Base-by-base conservation (phyloP, 129 eudicot species). In the Erigeron canadensis region DNA sequence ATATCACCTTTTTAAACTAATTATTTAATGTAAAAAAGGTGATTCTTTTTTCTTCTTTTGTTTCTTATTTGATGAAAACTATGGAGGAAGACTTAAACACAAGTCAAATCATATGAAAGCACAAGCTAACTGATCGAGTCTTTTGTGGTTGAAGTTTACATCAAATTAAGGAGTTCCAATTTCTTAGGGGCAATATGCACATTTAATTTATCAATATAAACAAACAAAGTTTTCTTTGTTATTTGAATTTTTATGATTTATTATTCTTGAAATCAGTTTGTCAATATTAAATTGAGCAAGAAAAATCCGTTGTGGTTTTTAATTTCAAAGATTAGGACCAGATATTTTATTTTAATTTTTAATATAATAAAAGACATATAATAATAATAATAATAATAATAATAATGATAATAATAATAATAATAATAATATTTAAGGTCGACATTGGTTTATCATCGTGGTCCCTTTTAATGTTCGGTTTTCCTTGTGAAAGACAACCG, bases 91-190 rank as follows among this genome's bases (percentile, higher is more conserved):
- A 71, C 72, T 64, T 71, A 71, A 70, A 78, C 77, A 70, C 60
- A 59, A 56, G 81, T 78, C 82, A 78, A 71, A 41, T 71, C 82
- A 78, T 65, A 57, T 65, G 82, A 78, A 71, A 78, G 82, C 82
- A 78, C 77, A 71, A 71, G 82, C 72, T 78, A 78, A 78, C 82
- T 71, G 82, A 71, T 78, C 77, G 12, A 78, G 73, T 43, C 50
- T 55, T 78, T 43, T 78, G 67, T 78, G 82, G 82, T 78, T 78
- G 77, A 37, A 64, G 77, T 71, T 78, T 71, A 78, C 77, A 71
- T 71, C 77, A 78, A 71, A n/a, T n/a, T n/a, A n/a, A 63, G 66
- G 70, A 53, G 82, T 63, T 71, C 77, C 72, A 64, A 67, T 71
- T 55, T 54, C 67, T 70, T 71, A 63, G 77, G 72, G 75, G 77